Conservation (phyloP, 306 rosid species). For the Albizia julibrissin region DNA sequence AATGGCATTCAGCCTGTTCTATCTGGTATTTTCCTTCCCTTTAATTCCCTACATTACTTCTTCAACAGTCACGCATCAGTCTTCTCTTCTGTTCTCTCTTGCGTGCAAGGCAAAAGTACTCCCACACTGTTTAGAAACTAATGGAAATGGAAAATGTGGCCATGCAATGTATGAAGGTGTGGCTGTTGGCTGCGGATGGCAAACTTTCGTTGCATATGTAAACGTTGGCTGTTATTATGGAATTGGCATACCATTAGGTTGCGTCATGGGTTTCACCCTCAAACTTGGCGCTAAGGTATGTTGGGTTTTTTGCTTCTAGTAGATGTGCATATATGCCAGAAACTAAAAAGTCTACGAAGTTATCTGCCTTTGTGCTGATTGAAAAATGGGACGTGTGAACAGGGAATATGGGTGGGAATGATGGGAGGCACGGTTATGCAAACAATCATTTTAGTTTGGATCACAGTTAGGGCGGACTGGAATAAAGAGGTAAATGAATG, state of each 20-base stretch:
- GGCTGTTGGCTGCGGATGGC: constrained; percentile 98
- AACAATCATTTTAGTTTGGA: constrained; percentile 59
- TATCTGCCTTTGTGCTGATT: not conserved
- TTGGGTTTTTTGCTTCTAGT: not conserved
- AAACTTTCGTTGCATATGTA: constrained; percentile 74
- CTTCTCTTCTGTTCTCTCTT: too few species aligned
- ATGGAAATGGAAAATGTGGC: not conserved
- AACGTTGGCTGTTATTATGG: constrained; percentile 70
- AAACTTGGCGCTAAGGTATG: constrained; percentile 69
- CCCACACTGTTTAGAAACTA: not conserved
- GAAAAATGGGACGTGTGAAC: not conserved
- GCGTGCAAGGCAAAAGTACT: not conserved
- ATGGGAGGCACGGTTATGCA: constrained; percentile 65
- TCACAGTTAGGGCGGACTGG: constrained; percentile 72
- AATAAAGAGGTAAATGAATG: constrained; percentile 53
- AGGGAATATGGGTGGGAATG: constrained; percentile 91
- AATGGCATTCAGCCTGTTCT: constrained; percentile 86
- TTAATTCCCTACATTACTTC: not conserved
- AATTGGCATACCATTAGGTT: constrained; percentile 70
- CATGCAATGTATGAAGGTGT: constrained; percentile 51
- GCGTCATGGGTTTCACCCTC: constrained; percentile 65
- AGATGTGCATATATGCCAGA: not conserved
- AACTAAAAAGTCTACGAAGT: not conserved
- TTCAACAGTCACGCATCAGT: not conserved
- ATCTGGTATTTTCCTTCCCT: constrained; percentile 44